Evolutionary conservation across 2,329 filamentous ascomycete genomes (phyloP).

Genomic region (Aspergillus transmontanensis): DNA sequence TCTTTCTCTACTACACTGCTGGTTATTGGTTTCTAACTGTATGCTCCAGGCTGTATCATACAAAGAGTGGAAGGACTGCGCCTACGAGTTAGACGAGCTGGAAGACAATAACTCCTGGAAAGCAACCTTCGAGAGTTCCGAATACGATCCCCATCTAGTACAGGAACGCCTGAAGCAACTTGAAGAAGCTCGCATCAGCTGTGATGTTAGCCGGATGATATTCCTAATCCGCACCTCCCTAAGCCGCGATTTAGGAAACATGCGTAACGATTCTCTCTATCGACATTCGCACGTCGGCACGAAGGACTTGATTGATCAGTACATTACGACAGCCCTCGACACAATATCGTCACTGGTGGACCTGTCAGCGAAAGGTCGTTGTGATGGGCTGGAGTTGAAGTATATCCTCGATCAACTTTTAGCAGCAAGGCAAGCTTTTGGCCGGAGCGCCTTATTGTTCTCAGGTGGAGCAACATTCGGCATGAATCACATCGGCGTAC

Average conservation of each 20-base stretch:
- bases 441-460: slow-evolving; percentile 78
- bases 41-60: slow-evolving; percentile 63
- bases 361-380: slow-evolving; percentile 53
- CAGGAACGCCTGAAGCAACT: slow-evolving; percentile 70
- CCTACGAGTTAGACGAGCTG: slow-evolving; percentile 73
- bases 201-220: slow-evolving; percentile 76
- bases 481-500: slow-evolving; percentile 87
- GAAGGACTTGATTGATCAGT: slow-evolving; percentile 82
- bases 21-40: background rate
- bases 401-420: slow-evolving; percentile 69
- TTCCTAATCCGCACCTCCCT: slow-evolving; percentile 78
- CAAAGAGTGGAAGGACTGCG: slow-evolving; percentile 74
- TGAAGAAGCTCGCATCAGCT: slow-evolving; percentile 70
- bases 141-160: slow-evolving; percentile 73
- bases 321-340: slow-evolving; percentile 76
- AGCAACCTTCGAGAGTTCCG: slow-evolving; percentile 62
- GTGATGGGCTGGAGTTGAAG: slow-evolving; percentile 60
- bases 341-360: slow-evolving; percentile 75
- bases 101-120: slow-evolving; percentile 87
- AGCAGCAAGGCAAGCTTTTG: slow-evolving; percentile 75
- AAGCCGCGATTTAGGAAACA: slow-evolving; percentile 78
- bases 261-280: slow-evolving; percentile 82
- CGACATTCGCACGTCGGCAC: slow-evolving; percentile 83
- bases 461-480: slow-evolving; percentile 88
- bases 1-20: too few relatives aligned